These are phyloP conservation scores for Fusarium equiseti DNA, from an alignment of 2,329 filamentous ascomycete genomes.

Conservation along the genomic window DNA sequence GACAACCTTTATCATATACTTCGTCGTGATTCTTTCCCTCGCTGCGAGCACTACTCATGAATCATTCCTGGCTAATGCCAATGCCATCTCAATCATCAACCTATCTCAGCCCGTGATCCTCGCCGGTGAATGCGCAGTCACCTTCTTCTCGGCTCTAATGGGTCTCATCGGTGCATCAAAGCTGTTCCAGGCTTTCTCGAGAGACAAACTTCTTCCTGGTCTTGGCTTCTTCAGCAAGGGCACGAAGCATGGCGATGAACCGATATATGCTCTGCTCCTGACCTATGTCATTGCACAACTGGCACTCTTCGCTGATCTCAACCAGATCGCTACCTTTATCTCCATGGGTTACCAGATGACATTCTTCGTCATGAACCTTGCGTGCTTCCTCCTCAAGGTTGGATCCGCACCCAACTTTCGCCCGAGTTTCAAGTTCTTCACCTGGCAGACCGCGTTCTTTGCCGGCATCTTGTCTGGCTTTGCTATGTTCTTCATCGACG, in stretches of 20 bases:
- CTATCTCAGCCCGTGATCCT: slow-evolving; percentile 80
- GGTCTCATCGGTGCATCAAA: slow-evolving; percentile 88
- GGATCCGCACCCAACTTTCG: slow-evolving; percentile 90
- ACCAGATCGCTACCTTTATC: slow-evolving; percentile 89
- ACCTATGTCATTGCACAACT: slow-evolving; percentile 82
- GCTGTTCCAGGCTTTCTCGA: slow-evolving; percentile 83
- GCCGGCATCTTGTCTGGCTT: slow-evolving; percentile 81
- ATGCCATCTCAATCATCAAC: slow-evolving; percentile 85
- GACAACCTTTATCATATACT: slow-evolving; percentile 81
- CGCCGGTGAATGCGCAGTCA: slow-evolving; percentile 84
- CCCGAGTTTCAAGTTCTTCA: slow-evolving; percentile 90
- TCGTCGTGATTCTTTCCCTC: slow-evolving; percentile 82
- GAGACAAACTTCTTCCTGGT: slow-evolving; percentile 83
- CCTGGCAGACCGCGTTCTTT: slow-evolving; percentile 81
- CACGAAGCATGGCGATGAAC: slow-evolving; percentile 78
- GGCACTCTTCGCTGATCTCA: slow-evolving; percentile 84
- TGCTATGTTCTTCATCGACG: slow-evolving; percentile 93
- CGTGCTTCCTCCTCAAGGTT: slow-evolving; percentile 87
- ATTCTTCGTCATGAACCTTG: slow-evolving; percentile 88
- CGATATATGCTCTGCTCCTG: slow-evolving; percentile 78
- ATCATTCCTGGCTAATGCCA: slow-evolving; percentile 79
- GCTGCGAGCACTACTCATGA: slow-evolving; percentile 79
- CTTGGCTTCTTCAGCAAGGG: slow-evolving; percentile 80
- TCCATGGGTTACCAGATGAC: slow-evolving; percentile 96
- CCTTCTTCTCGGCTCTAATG: slow-evolving; percentile 88